A percentile compares a stretch with the other conserved stretches of the same genome.
Conservation (phyloP, 2,329 filamentous ascomycete species). For the Colletotrichum lentis region DNA sequence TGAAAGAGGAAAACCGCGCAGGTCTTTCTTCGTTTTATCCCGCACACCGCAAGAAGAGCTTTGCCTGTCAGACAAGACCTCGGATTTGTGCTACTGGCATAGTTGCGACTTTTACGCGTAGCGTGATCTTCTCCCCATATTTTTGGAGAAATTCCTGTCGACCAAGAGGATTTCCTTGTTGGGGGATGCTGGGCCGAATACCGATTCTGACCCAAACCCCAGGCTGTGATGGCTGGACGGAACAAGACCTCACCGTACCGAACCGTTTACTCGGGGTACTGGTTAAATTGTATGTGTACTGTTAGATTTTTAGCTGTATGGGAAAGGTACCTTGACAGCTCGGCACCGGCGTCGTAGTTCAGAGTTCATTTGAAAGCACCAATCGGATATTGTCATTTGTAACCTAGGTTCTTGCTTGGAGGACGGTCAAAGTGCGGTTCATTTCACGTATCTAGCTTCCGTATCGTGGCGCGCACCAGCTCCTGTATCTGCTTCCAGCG, state of each 20-base stretch:
- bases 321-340: constrained; percentile 6
- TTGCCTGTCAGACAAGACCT: too few species aligned
- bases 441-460: constrained; percentile 37
- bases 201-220: neutral
- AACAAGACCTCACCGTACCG: neutral
- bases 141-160: neutral
- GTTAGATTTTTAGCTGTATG: constrained; percentile 28
- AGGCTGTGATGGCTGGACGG: constrained; percentile 1
- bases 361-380: constrained; percentile 12
- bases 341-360: constrained; percentile 31
- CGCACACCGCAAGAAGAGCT: neutral
- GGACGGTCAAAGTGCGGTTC: neutral
- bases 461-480: constrained; percentile 50
- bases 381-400: neutral
- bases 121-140: neutral
- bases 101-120: neutral
- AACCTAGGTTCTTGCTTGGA: constrained; percentile 1
- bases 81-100: neutral
- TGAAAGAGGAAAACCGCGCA: neutral
- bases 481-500: constrained; percentile 55
- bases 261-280: constrained; percentile 1
- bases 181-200: neutral
- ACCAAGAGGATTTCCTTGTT: neutral
- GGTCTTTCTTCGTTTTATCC: neutral
- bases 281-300: constrained; percentile 26